Evolutionary conservation across 2,329 filamentous ascomycete species (phyloP).

Genomic region (Aspergillus carbonarius): DNA sequence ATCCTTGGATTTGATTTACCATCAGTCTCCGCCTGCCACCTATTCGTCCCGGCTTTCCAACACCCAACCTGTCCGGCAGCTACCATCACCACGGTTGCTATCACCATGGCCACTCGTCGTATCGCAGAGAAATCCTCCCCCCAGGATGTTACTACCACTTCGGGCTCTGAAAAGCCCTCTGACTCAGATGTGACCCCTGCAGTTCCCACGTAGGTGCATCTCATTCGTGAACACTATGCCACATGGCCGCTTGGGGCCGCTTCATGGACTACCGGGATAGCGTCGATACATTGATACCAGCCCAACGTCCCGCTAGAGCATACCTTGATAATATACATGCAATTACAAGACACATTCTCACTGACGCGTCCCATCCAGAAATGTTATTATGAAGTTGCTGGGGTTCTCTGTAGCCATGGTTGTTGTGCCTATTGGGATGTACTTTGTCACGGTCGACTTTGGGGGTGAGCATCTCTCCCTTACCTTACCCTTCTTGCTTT

Average conservation of each 20-base stretch:
- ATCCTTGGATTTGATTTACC: not conserved
- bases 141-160: slow-evolving; percentile 27
- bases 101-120: slow-evolving; percentile 34
- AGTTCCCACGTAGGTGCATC: slow-evolving; percentile 68
- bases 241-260: slow-evolving; percentile 1
- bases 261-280: not conserved
- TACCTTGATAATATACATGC: not conserved
- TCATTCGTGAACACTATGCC: slow-evolving; percentile 10
- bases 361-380: slow-evolving; percentile 47
- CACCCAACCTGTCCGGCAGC: not conserved
- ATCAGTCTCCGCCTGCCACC: not conserved
- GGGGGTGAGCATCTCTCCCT: slow-evolving; percentile 56
- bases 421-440: slow-evolving; percentile 78
- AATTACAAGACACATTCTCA: not conserved
- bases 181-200: slow-evolving; percentile 77
- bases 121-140: slow-evolving; percentile 31
- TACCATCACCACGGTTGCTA: not conserved
- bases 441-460: slow-evolving; percentile 82
- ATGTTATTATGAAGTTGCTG: slow-evolving; percentile 86
- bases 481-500: not conserved
- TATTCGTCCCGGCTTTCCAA: not conserved
- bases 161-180: slow-evolving; percentile 43
- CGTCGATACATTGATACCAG: not conserved
- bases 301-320: not conserved
- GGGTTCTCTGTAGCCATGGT: slow-evolving; percentile 92